Evolutionary conservation across 257 asterid species (phyloP).

Genomic region (Ilex aquifolium): DNA sequence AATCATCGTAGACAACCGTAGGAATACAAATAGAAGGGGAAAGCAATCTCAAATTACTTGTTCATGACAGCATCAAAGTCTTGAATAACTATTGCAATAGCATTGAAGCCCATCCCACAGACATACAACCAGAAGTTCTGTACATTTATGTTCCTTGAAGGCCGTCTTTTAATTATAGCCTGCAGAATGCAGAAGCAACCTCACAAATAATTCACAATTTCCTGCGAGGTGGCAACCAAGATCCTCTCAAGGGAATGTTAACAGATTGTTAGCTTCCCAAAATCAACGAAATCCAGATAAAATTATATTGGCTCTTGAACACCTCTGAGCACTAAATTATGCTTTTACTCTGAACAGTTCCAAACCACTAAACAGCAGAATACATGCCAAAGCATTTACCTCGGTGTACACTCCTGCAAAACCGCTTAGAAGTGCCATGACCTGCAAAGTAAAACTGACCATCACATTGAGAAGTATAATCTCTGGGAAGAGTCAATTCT

Average conservation of each 20-base stretch:
- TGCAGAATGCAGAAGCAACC: conserved; percentile 32
- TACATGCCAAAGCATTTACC: conserved; percentile 39
- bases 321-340: conserved; percentile 4
- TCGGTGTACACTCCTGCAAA: conserved; percentile 99
- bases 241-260: neutral
- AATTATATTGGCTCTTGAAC: conserved; percentile 8
- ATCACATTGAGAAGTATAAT: neutral
- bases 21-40: conserved; percentile 2
- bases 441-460: conserved; percentile 38
- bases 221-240: neutral
- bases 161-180: conserved; percentile 90
- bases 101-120: conserved; percentile 96
- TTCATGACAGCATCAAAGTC: conserved; percentile 86
- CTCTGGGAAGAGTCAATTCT: neutral
- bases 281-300: conserved; percentile 6
- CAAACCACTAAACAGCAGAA: conserved; percentile 6
- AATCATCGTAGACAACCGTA: too few species aligned
- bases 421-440: conserved; percentile 99
- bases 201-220: conserved; percentile 9
- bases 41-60: conserved; percentile 49
- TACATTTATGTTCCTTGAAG: conserved; percentile 96
- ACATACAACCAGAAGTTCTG: conserved; percentile 99
- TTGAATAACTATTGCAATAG: conserved; percentile 74
- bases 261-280: neutral
- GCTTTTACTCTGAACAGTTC: conserved; percentile 3